Conservation (phyloP, 2,329 filamentous ascomycete genomes). For the Trichoderma semiorbis region DNA sequence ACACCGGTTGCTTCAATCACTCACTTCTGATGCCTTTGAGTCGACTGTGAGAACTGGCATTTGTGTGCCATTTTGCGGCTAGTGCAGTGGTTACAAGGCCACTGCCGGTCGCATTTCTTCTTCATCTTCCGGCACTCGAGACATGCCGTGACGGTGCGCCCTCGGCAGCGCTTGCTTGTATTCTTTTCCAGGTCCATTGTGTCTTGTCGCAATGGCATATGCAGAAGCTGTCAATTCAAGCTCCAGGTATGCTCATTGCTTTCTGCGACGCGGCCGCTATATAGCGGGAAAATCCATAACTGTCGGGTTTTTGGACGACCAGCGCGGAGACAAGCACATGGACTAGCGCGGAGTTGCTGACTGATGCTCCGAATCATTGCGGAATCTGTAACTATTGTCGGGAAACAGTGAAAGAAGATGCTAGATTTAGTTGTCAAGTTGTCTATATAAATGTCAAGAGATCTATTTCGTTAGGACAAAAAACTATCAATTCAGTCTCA, state of each 20-base stretch:
- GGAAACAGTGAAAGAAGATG: neutral
- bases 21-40: neutral
- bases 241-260: neutral
- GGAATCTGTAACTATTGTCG: neutral
- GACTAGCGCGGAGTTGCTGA: conserved; percentile 1
- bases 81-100: conserved; percentile 5
- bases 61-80: neutral
- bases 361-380: neutral
- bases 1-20: neutral
- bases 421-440: neutral
- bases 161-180: neutral
- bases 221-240: neutral
- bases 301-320: neutral
- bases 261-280: neutral
- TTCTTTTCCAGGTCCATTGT: neutral
- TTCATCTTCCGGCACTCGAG: conserved; percentile 9
- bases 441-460: neutral
- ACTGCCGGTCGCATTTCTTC: conserved; percentile 7
- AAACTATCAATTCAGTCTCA: neutral
- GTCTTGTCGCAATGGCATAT: neutral
- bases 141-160: neutral
- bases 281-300: neutral
- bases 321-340: neutral
- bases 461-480: neutral
- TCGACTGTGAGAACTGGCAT: neutral